Conservation (phyloP, 768 basidiomycete species). For the Tricholoma hemisulphureum region DNA sequence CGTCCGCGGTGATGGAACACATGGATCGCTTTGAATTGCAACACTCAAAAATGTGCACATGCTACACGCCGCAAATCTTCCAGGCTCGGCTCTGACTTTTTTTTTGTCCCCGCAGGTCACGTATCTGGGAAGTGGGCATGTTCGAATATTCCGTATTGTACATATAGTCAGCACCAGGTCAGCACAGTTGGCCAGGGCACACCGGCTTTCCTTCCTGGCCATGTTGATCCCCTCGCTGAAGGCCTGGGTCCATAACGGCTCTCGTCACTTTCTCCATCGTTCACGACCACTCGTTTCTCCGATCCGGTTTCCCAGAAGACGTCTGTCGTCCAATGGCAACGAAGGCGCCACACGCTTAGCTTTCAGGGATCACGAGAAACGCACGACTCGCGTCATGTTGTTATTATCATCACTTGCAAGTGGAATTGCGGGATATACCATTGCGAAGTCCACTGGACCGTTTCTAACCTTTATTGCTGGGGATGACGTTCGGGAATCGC, state of each 20-base stretch:
- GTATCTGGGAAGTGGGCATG: neutral
- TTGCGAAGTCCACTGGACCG: constrained; percentile 5
- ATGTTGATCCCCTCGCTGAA: constrained; percentile 12
- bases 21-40: neutral
- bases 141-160: neutral
- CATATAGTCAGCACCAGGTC: no score
- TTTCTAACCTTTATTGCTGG: neutral
- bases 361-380: neutral
- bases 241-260: neutral
- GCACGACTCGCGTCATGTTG: constrained; percentile 1
- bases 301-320: neutral
- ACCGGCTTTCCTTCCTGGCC: constrained; percentile 8
- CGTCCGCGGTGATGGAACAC: neutral
- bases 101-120: neutral
- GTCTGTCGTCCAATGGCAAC: neutral
- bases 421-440: constrained; percentile 13
- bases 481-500: constrained; percentile 10
- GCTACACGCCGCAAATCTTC: neutral
- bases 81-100: neutral
- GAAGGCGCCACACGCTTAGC: neutral
- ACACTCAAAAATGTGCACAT: neutral
- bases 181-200: neutral
- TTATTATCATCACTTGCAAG: constrained; percentile 10
- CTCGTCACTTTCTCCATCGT: neutral
- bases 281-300: neutral